These are phyloP conservation scores for Phallus indusiatus DNA, from an alignment of 768 basidiomycete species.

Conservation along the genomic window DNA sequence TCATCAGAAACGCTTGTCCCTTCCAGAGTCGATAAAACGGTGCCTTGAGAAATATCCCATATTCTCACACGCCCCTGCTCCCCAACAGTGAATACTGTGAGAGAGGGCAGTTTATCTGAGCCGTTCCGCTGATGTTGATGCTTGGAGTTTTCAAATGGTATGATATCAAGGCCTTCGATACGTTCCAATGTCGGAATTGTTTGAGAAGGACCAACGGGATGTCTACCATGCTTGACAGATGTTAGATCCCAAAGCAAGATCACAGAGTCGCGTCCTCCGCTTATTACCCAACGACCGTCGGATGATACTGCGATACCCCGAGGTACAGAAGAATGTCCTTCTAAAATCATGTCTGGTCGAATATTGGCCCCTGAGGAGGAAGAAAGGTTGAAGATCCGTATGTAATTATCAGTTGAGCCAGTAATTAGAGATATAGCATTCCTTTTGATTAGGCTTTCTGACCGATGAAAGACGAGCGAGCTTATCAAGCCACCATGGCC, in stretches of 20 bases:
- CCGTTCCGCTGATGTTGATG: conserved; percentile 40
- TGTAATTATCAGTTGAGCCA: conserved; percentile 83
- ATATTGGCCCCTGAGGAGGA: conserved; percentile 33
- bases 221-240: conserved; percentile 36
- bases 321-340: conserved; percentile 93
- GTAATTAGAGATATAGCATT: conserved; percentile 72
- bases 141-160: conserved; percentile 24
- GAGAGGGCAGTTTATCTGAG: conserved; percentile 24
- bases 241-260: conserved; percentile 85
- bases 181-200: conserved; percentile 81
- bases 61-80: conserved; percentile 79
- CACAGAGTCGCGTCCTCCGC: conserved; percentile 88
- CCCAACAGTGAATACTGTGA: conserved; percentile 83
- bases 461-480: conserved; percentile 60
- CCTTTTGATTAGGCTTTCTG: conserved; percentile 10
- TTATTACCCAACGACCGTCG: conserved; percentile 86
- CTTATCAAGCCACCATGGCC: conserved; percentile 98
- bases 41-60: conserved; percentile 70
- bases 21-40: conserved; percentile 51
- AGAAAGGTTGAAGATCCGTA: conserved; percentile 86
- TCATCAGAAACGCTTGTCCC: conserved; percentile 35
- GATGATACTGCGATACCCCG: conserved; percentile 76
- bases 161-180: conserved; percentile 76
- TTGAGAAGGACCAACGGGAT: conserved; percentile 38
- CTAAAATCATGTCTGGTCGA: conserved; percentile 72